Conservation (phyloP, 2,329 filamentous ascomycete species). For the Endothia cerciana region DNA sequence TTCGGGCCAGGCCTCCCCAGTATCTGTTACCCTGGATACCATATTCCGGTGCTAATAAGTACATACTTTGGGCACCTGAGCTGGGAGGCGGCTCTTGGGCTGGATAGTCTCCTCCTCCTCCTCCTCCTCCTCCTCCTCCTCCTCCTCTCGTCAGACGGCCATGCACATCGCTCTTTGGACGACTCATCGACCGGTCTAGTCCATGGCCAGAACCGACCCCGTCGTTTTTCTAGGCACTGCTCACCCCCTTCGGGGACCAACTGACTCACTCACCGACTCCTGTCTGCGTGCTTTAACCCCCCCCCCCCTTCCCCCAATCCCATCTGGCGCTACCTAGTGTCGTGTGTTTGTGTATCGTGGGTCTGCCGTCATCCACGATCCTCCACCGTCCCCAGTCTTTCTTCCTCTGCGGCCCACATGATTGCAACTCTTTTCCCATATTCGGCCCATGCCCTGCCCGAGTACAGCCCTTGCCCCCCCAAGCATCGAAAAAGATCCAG, state of each 20-base stretch:
- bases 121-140: too few species aligned
- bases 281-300: neutral
- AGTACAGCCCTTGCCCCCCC: too few species aligned
- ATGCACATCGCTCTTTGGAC: neutral
- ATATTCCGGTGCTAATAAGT: too few species aligned
- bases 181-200: neutral
- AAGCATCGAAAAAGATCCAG: too few species aligned
- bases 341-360: neutral
- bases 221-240: neutral
- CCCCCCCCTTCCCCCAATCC: too few species aligned
- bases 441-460: neutral
- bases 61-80: too few species aligned
- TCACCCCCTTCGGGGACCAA: neutral
- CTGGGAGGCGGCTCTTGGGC: too few species aligned
- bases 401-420: neutral
- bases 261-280: neutral
- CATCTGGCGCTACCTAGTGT: neutral
- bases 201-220: neutral
- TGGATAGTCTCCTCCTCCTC: too few species aligned
- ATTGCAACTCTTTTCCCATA: neutral
- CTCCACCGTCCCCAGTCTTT: constrained; percentile 8
- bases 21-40: constrained; percentile 3
- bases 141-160: too few species aligned
- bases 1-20: neutral
- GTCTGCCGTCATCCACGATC: constrained; percentile 2